These are phyloP conservation scores for Raffaelea arxii DNA, from an alignment of 2,329 filamentous ascomycete species.

Conservation along the genomic window DNA sequence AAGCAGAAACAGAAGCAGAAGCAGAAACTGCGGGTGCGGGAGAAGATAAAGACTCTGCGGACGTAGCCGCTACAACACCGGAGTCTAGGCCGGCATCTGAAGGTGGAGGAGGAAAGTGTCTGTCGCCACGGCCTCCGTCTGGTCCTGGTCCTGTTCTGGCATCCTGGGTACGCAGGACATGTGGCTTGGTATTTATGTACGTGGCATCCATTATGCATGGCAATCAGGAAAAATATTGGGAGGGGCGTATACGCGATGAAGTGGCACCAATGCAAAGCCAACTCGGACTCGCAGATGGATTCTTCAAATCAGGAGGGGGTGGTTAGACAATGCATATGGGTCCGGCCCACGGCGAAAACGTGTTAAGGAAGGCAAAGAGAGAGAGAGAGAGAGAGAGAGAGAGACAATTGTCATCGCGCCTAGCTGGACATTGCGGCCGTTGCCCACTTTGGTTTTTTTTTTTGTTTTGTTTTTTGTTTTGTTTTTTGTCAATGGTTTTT, in stretches of 20 bases:
- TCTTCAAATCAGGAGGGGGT: slow-evolving; percentile 1
- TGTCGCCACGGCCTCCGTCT: slow-evolving; percentile 2
- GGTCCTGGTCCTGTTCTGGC: slow-evolving; percentile 3
- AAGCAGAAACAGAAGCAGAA: neutral
- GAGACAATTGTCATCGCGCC: neutral
- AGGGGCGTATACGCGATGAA: slow-evolving; percentile 6
- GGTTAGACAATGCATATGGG: slow-evolving; percentile 7
- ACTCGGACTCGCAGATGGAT: slow-evolving; percentile 10
- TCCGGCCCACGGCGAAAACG: slow-evolving; percentile 4
- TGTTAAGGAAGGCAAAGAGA: slow-evolving; percentile 2
- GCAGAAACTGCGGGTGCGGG: neutral
- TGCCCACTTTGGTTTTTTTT: no score
- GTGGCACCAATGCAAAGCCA: slow-evolving; percentile 15
- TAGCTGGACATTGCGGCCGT: neutral
- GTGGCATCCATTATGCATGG: slow-evolving; percentile 12
- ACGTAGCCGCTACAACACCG: slow-evolving; percentile 1
- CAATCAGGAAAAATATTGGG: slow-evolving; percentile 5
- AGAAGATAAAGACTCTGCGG: slow-evolving; percentile 1
- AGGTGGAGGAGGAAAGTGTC: slow-evolving; percentile 5
- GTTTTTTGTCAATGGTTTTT: no score
- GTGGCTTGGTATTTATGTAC: slow-evolving; percentile 16
- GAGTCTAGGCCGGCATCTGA: slow-evolving; percentile 8
- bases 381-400: neutral
- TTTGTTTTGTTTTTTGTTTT: no score
- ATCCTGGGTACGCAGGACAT: slow-evolving; percentile 8